Evolutionary conservation across 2,329 filamentous ascomycete species (phyloP), one percentile per base, ranked within the genome.

Genomic region (Claviceps quebecensis): DNA sequence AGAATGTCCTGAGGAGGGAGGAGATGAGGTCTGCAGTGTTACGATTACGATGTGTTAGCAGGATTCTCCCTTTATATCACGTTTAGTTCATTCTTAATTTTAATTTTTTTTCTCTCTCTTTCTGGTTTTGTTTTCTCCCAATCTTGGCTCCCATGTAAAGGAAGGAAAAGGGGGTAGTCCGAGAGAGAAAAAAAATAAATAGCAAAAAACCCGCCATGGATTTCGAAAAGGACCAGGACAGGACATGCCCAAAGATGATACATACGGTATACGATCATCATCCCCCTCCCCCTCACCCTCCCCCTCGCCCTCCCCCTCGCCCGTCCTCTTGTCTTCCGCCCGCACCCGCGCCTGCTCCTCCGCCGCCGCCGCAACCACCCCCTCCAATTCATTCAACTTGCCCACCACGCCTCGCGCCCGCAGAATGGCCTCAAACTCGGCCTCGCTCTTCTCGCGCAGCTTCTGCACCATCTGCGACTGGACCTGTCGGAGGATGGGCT

Each of bases 301-400:
- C n/a, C 2, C 16, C 9, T 11, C n/a, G 16, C 5, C 19, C 5
- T 40, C 16, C 16, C 22, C 38, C 7, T n/a, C 26, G 7, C 29
- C 26, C 16, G 9, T 3, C 54, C 39, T 17, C 9, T n/a, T 3
- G 7, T 17, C 9, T 11, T 11, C 17, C 1, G 17, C 17, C 40
- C 14, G 17, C 8, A 11, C 40, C 40, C 14, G 17, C 63, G 58
- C 3, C 62, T 58, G 13, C 49, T 54, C 17, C 39, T 7, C 23
- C 23, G 66, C 66, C 5, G 79, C 80, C 49, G 77, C 75, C 52
- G 63, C 67, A 48, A 80, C 70, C 14, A 83, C 68, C 26, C 57
- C 65, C 59, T 83, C 80, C 6, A 83, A 70, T 61, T 77, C 72
- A 61, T 83, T 83, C 9, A 83, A 69, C 54, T 73, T 73, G 40